phyloP scores from a whole-genome alignment of 2,329 filamentous ascomycete genomes.

The Pochonia chlamydosporia region DNA sequence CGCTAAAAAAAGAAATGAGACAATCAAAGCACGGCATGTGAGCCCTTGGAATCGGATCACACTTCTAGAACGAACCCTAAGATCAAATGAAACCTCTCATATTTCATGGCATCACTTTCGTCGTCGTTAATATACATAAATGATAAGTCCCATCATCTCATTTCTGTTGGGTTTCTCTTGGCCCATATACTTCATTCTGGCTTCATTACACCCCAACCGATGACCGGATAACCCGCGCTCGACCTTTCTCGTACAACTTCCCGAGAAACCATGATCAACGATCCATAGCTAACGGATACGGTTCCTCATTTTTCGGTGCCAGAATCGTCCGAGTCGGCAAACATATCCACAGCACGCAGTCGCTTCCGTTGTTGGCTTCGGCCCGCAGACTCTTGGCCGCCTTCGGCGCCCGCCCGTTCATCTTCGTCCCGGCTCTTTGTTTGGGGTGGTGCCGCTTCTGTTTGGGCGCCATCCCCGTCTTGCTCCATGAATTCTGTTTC shows the following conservation, averaged over 20 bases:
- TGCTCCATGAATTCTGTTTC: constrained; percentile 37
- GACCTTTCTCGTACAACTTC: too few relatives aligned
- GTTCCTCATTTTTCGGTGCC: constrained; percentile 2
- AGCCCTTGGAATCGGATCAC: neutral
- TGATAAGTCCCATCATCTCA: neutral
- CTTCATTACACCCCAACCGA: too few relatives aligned
- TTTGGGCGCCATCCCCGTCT: constrained; percentile 32
- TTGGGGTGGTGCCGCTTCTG: constrained; percentile 5
- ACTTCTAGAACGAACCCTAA: neutral
- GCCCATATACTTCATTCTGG: too few relatives aligned
- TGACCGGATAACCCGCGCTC: too few relatives aligned
- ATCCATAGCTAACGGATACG: neutral
- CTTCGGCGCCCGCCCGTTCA: constrained; percentile 27
- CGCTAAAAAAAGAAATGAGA: neutral
- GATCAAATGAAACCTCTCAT: neutral
- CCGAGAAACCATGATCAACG: too few relatives aligned
- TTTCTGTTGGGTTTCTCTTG: neutral
- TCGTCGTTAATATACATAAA: too few relatives aligned
- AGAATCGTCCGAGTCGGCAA: constrained; percentile 65
- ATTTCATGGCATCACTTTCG: neutral
- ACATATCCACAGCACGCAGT: constrained; percentile 80
- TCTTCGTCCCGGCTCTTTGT: constrained; percentile 31
- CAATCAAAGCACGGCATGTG: neutral
- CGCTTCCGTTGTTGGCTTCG: constrained; percentile 45
- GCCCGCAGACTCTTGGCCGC: constrained; percentile 28